phyloP scores from a whole-genome alignment of 2,329 filamentous ascomycete species.

The Phialophora macrospora region DNA sequence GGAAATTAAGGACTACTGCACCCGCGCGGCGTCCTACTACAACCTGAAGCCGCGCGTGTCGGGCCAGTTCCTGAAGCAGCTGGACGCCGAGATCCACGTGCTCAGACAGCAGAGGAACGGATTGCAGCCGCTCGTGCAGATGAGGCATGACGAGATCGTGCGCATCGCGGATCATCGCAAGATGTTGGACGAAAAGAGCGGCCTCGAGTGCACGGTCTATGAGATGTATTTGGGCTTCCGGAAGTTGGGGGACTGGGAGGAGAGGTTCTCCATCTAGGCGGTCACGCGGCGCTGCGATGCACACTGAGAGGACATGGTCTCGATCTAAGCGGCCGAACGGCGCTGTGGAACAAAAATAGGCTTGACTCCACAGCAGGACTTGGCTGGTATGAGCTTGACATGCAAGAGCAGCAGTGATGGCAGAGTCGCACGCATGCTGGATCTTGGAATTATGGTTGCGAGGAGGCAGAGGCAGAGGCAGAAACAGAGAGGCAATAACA shows the following conservation, averaged over 20 bases:
- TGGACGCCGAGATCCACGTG: slow-evolving; percentile 18
- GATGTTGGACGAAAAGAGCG: slow-evolving; percentile 30
- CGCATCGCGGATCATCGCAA: slow-evolving; percentile 36
- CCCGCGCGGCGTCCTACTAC: slow-evolving; percentile 17
- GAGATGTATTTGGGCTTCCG: slow-evolving; percentile 33
- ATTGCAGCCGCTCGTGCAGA: slow-evolving; percentile 28
- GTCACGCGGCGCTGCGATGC: background rate
- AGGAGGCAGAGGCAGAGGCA: background rate
- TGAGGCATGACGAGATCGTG: slow-evolving; percentile 39
- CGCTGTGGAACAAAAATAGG: background rate
- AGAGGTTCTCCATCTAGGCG: slow-evolving; percentile 28
- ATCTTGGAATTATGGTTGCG: background rate
- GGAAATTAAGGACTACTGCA: slow-evolving; percentile 22
- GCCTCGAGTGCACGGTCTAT: slow-evolving; percentile 30
- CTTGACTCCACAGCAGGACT: background rate
- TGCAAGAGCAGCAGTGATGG: background rate
- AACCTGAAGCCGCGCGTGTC: slow-evolving; percentile 3
- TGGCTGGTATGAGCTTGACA: background rate
- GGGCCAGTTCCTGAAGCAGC: background rate
- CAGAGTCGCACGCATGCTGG: background rate
- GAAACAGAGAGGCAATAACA: background rate
- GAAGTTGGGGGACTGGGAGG: slow-evolving; percentile 31
- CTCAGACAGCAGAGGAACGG: slow-evolving; percentile 27
- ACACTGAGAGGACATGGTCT: slow-evolving; percentile 33
- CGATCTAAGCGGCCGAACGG: background rate